These are phyloP conservation scores for Leccinum rimulosum DNA, from an alignment of 768 basidiomycete genomes.

Conservation along the genomic window DNA sequence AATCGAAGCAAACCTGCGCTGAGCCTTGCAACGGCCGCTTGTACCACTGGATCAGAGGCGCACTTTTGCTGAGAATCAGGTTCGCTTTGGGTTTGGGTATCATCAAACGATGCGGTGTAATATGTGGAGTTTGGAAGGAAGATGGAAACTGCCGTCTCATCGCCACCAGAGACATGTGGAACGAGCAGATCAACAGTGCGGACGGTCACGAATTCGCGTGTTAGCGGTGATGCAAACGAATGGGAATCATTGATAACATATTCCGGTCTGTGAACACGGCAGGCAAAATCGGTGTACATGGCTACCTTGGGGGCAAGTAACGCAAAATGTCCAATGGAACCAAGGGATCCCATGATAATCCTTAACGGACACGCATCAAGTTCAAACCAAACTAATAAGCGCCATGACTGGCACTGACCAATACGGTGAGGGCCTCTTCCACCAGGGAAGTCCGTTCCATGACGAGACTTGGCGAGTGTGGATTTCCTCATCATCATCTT, in stretches of 20 bases:
- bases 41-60: constrained; percentile 66
- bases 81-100: neutral
- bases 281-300: constrained; percentile 68
- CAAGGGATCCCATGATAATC: constrained; percentile 55
- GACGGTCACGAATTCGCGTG: neutral
- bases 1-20: constrained; percentile 47
- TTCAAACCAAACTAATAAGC: neutral
- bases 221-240: neutral
- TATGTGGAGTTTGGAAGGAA: constrained; percentile 5
- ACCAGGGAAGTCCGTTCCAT: constrained; percentile 56
- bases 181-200: neutral
- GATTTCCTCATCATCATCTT: constrained; percentile 20
- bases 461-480: constrained; percentile 28
- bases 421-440: constrained; percentile 67
- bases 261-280: constrained; percentile 63
- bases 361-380: constrained; percentile 34
- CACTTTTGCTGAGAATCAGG: constrained; percentile 38
- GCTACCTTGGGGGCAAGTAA: constrained; percentile 70
- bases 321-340: constrained; percentile 52
- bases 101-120: neutral
- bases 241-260: constrained; percentile 23
- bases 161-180: neutral
- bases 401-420: constrained; percentile 50
- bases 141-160: neutral
- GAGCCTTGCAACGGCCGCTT: constrained; percentile 67